These are phyloP conservation scores for Sclerotinia borealis DNA, from an alignment of 2,329 filamentous ascomycete genomes.

Conservation along the genomic window DNA sequence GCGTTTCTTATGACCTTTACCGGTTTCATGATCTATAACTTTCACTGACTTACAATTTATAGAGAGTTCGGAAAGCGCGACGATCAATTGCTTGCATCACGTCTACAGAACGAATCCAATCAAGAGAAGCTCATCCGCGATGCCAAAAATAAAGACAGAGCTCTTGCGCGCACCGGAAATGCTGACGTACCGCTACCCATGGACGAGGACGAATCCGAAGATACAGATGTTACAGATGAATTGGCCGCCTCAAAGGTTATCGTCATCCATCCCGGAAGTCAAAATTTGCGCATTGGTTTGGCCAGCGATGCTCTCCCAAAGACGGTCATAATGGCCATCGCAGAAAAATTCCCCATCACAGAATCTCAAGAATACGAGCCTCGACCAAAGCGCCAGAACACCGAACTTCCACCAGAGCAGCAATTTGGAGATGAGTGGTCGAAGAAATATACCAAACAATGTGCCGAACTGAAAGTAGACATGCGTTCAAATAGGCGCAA, in stretches of 20 bases:
- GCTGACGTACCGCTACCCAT: slow-evolving; percentile 59
- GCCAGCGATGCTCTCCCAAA: slow-evolving; percentile 95
- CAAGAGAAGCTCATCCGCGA: slow-evolving; percentile 77
- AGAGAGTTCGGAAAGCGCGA: slow-evolving; percentile 98
- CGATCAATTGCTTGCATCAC: slow-evolving; percentile 86
- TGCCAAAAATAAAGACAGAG: slow-evolving; percentile 82
- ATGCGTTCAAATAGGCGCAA: slow-evolving; percentile 94
- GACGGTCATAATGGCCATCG: slow-evolving; percentile 88
- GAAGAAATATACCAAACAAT: slow-evolving; percentile 74
- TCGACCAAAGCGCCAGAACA: slow-evolving; percentile 65
- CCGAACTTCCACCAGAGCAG: slow-evolving; percentile 56
- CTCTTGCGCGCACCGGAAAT: slow-evolving; percentile 67
- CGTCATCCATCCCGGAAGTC: slow-evolving; percentile 90
- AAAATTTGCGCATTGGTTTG: slow-evolving; percentile 89
- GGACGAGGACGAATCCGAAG: slow-evolving; percentile 46
- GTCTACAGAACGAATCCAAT: slow-evolving; percentile 81
- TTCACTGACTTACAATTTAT: slow-evolving; percentile 2
- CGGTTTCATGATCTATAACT: not conserved
- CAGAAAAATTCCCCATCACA: slow-evolving; percentile 67
- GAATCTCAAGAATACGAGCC: slow-evolving; percentile 80
- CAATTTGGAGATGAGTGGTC: slow-evolving; percentile 80
- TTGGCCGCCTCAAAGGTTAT: slow-evolving; percentile 83
- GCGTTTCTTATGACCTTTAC: not conserved
- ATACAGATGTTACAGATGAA: slow-evolving; percentile 51
- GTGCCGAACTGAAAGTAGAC: slow-evolving; percentile 76